A percentile compares a stretch with the other conserved stretches of the same genome.
Evolutionary conservation across 73 alveolate species (phyloP).

Genomic region (Blepharisma japonicum): DNA sequence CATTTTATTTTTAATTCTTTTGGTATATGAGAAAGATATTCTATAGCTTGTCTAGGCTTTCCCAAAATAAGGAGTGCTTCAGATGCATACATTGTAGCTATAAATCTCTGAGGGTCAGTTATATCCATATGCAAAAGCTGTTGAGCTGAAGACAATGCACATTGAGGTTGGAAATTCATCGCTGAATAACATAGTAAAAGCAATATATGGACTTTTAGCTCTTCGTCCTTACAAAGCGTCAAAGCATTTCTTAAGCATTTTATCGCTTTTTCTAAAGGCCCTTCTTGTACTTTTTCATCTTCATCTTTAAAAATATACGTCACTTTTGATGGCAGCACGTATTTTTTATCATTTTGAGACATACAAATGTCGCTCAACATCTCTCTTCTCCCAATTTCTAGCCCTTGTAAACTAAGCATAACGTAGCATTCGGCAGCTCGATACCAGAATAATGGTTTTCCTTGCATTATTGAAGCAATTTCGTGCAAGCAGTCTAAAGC

Average conservation of each 20-base stretch:
- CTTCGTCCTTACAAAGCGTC: conserved; percentile 23
- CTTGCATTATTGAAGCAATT: conserved; percentile 21
- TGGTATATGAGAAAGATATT: conserved; percentile 15
- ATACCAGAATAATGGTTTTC: conserved; percentile 13
- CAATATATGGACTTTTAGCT: conserved; percentile 17
- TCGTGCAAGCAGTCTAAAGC: conserved; percentile 20
- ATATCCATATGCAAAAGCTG: conserved; percentile 24
- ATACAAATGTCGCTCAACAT: conserved; percentile 8
- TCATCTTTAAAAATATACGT: conserved; percentile 18
- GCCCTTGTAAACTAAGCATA: background rate
- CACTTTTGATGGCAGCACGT: background rate
- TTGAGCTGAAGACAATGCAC: conserved; percentile 17
- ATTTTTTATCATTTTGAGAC: conserved; percentile 14
- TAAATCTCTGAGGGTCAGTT: conserved; percentile 17
- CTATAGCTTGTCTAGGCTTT: conserved; percentile 29
- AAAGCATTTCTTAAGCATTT: conserved; percentile 28
- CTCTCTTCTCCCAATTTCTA: conserved; percentile 1
- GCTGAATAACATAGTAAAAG: background rate
- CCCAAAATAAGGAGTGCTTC: conserved; percentile 30
- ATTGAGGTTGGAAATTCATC: conserved; percentile 23
- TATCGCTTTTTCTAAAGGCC: background rate
- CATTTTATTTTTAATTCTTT: conserved; percentile 24
- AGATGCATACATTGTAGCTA: conserved; percentile 31
- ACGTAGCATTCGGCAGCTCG: conserved; percentile 15
- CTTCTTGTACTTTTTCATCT: conserved; percentile 6